phyloP scores from a whole-genome alignment of 768 basidiomycete species.

The Phlegmacium glaucopus region DNA sequence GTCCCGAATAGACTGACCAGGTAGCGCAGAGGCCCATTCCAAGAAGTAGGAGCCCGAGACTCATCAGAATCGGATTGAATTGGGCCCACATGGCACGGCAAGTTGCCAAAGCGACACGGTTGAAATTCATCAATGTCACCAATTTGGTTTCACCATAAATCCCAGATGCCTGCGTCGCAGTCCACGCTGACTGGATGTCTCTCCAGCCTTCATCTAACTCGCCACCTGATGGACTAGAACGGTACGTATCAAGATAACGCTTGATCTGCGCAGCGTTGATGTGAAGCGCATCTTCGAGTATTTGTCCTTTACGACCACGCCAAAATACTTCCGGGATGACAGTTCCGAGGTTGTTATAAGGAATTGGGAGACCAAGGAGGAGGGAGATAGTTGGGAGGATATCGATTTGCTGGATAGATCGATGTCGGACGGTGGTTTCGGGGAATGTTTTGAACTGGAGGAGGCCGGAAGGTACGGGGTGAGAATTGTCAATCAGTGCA shows the following conservation, averaged over 20 bases:
- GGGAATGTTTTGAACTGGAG: conserved; percentile 60
- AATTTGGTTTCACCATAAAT: conserved; percentile 28
- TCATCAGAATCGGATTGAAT: conserved; percentile 80
- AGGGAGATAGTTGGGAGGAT: conserved; percentile 86
- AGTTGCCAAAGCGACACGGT: conserved; percentile 55
- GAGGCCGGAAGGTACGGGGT: conserved; percentile 44
- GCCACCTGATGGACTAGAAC: conserved; percentile 59
- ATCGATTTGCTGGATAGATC: conserved; percentile 89
- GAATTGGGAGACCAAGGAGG: conserved; percentile 89
- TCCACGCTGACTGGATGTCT: conserved; percentile 46
- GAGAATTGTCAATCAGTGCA: conserved; percentile 35
- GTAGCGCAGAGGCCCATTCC: conserved; percentile 50
- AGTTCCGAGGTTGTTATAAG: conserved; percentile 91
- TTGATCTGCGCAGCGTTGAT: conserved; percentile 76
- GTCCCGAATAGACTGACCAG: conserved; percentile 51
- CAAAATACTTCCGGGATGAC: conserved; percentile 92
- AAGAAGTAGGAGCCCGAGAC: conserved; percentile 64
- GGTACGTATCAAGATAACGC: conserved; percentile 75
- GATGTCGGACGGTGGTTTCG: conserved; percentile 46
- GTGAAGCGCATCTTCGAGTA: conserved; percentile 57
- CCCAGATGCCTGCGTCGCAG: conserved; percentile 21
- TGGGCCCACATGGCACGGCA: conserved; percentile 94
- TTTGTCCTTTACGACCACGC: conserved; percentile 35
- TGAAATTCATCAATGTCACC: conserved; percentile 47
- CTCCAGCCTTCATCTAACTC: conserved; percentile 72